Evolutionary conservation across 176 grass and related monocot genomes (phyloP), one percentile per base, ranked within the genome.

Genomic region (Triticum dicoccoides): DNA sequence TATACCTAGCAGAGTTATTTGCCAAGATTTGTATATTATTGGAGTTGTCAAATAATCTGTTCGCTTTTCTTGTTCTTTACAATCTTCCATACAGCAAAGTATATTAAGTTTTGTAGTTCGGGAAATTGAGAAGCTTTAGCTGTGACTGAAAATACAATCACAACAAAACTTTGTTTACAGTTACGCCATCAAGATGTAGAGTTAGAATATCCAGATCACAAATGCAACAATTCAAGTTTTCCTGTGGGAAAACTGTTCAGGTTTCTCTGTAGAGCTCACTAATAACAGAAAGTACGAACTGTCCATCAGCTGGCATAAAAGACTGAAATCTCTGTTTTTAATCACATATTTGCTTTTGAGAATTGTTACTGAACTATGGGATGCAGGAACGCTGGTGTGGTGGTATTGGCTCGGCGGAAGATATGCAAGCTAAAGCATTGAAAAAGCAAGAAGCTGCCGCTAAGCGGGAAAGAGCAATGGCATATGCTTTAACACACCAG

Each of bases 401-500:
- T 33, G 63, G 77, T 86, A 88, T 91, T 87, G 94, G 94, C 61
- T 99, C 97, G 0, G 83, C 83, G 10, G 90, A 99, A 89, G 90
- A 99, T 91, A 96, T 99, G 86, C 87, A 99, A 80, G 85, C 89
- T 49, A 99, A 94, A 69, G 71, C 89, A 76, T 52, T 96, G 61
- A 99, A 99, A 87, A 92, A 92, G 69, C 92, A 99, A 93, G 92
- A 96, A 82, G 97, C 97, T 83, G 92, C 90, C 1, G 90, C 94
- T 76, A 99, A 93, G 80, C 69, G 97, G 80, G 97, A 99, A 80
- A 86, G 97, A 92, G 97, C 97, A 15, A 96, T 92, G 90, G 97
- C 97, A 20, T 99, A 99, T 83, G 97, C 97, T 88, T 86, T 99
- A 80, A 99, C 92, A 20, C 97, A 96, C 84, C 97, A 99, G 97